Base-by-base conservation (phyloP, 306 rosid genomes). In the Cicer cuneatum region DNA sequence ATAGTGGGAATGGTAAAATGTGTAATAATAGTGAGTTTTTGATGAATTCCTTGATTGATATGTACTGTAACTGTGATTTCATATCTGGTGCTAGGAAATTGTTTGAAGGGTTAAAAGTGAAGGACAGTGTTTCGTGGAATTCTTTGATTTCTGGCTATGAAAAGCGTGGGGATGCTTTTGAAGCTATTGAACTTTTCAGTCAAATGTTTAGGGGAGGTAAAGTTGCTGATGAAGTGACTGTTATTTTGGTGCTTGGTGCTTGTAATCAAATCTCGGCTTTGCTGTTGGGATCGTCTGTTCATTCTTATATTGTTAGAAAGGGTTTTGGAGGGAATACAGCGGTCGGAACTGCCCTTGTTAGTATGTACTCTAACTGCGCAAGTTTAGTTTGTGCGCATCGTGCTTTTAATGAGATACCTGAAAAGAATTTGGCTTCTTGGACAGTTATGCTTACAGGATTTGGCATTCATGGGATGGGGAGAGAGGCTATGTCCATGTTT, bases 301-400 rank as follows among this genome's bases (percentile, higher is more conserved):
- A 86, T 76, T 83, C 89, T 0, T 86, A 77, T 76, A 52, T 85
- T 40, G 48, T 82, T 37, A 85, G 80, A 80, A 81, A 59, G 63
- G 89, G 89, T 45, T 81, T 83, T 83, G 76, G 80, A 41, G 76
- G 24, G 47, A 87, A 85, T 77, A 71, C 77, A 10, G 79, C 79
- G 33, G 86, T 87, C 71, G 85, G 80, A 59, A 83, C 88, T 54
- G 81, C 90, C n/a, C 88, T 89, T 37, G 9, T 87, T 46, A 82
- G 82, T 85, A 85, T 87, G 93, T 89, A 89, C 65, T 78, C 89
- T 41, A 89, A 87, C 67, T 89, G 91, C 53, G 89, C 89, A 74
- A 85, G 82, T 73, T 71, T 85, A 72, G 43, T 71, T 81, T 83
- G 83, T 81, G 87, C 91, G 0, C 66, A 15, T 60, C 19, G 63